Conservation (phyloP, 2,329 filamentous ascomycete species). For the Nothopassalora personata region DNA sequence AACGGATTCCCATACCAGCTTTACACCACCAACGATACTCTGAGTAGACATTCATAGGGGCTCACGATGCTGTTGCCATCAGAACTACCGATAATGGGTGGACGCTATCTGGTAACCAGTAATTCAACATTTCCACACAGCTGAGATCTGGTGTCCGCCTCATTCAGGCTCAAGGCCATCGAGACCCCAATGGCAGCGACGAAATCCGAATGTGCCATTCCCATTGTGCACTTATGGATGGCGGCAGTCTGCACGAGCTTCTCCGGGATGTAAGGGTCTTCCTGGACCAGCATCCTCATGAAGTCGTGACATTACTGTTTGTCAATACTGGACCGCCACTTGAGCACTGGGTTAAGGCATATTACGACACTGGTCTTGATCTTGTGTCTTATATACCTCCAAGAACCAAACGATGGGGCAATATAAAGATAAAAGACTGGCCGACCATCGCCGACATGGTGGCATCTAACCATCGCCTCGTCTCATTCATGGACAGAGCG, state of each 20-base stretch:
- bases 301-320: constrained; percentile 27
- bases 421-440: constrained; percentile 37
- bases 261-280: constrained; percentile 15
- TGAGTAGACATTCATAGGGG: constrained; percentile 56
- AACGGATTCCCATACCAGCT: constrained; percentile 30
- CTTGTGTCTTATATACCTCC: constrained; percentile 39
- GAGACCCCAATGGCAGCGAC: constrained; percentile 16
- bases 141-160: constrained; percentile 39
- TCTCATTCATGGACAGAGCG: constrained; percentile 43
- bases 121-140: constrained; percentile 49
- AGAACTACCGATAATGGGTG: constrained; percentile 27
- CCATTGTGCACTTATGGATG: constrained; percentile 28
- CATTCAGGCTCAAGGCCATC: constrained; percentile 25
- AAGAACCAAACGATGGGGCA: constrained; percentile 16
- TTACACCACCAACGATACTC: constrained; percentile 55
- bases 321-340: constrained; percentile 42
- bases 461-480: constrained; percentile 36
- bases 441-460: constrained; percentile 41
- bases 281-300: constrained; percentile 21
- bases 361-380: constrained; percentile 48
- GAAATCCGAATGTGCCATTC: constrained; percentile 26
- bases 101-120: constrained; percentile 28
- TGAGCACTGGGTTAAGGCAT: constrained; percentile 41
- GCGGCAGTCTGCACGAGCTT: constrained; percentile 21
- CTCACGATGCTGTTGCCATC: constrained; percentile 62